These are phyloP conservation scores for Millerozyma acaciae DNA, from an alignment of 805 yeast species.

Conservation along the genomic window DNA sequence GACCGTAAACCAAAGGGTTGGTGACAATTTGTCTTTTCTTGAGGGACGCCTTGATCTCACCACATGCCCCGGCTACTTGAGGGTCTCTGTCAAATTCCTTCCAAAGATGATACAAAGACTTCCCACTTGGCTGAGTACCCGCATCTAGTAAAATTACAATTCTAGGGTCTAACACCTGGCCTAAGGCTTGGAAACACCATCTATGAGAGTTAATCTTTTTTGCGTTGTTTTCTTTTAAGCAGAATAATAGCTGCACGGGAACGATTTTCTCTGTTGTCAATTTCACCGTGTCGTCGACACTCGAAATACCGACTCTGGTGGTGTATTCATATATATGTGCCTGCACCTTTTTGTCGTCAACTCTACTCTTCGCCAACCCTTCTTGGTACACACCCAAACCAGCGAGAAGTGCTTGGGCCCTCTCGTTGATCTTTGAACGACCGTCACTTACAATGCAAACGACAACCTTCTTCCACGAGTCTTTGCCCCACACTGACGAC, in stretches of 20 bases:
- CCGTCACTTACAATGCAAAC: constrained; percentile 65
- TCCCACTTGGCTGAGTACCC: constrained; percentile 60
- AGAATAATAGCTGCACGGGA: constrained; percentile 60
- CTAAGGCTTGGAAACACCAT: constrained; percentile 66
- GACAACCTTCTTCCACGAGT: constrained; percentile 57
- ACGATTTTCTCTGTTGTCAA: constrained; percentile 51
- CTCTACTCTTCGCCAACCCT: constrained; percentile 57
- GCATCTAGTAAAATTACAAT: constrained; percentile 57
- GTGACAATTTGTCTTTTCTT: constrained; percentile 44
- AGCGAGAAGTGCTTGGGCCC: constrained; percentile 60
- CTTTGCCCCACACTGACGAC: constrained; percentile 48
- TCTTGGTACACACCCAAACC: constrained; percentile 66
- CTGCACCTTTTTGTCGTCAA: constrained; percentile 56
- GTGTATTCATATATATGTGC: constrained; percentile 68
- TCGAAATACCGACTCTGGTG: constrained; percentile 49
- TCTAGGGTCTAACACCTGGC: constrained; percentile 54
- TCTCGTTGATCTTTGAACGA: constrained; percentile 59
- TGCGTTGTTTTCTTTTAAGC: constrained; percentile 59
- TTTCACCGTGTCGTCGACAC: constrained; percentile 50
- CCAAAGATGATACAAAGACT: constrained; percentile 58
- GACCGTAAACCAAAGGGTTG: constrained; percentile 62
- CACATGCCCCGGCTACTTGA: constrained; percentile 67
- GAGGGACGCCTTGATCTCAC: constrained; percentile 63
- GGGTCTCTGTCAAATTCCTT: constrained; percentile 56
- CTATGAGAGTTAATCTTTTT: constrained; percentile 66